Percentiles rank a stretch among this genome's conserved stretches.
Conservation (phyloP, 805 yeast species). For the Hermanozyma aechmeae region DNA sequence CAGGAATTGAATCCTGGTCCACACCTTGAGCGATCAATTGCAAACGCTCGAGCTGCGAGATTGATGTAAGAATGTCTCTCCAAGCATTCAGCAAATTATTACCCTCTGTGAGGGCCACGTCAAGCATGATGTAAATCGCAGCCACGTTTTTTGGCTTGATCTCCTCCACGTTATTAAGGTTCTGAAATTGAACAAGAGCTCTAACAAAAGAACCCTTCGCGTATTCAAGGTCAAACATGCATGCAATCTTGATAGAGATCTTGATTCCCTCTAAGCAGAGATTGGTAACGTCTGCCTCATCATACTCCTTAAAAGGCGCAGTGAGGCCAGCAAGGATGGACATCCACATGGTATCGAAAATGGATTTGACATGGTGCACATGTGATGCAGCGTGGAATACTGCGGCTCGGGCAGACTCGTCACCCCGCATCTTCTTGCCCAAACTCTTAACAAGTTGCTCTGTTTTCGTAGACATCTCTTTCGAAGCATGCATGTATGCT, state of each 20-base stretch:
- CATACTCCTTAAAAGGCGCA: conserved; percentile 85
- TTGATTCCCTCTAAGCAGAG: conserved; percentile 80
- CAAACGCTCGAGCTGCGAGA: conserved; percentile 86
- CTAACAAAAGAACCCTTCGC: conserved; percentile 86
- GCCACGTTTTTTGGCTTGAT: conserved; percentile 71
- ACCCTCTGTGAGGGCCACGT: conserved; percentile 76
- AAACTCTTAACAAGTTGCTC: conserved; percentile 70
- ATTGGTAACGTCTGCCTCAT: conserved; percentile 60
- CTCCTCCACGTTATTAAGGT: conserved; percentile 69
- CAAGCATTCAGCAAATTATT: conserved; percentile 62
- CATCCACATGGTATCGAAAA: conserved; percentile 96
- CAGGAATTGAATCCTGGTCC: conserved; percentile 78
- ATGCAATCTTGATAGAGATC: conserved; percentile 71
- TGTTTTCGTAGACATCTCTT: conserved; percentile 82
- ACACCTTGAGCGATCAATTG: conserved; percentile 84
- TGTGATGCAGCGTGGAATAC: conserved; percentile 77
- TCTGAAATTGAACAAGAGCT: conserved; percentile 81
- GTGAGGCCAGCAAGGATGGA: conserved; percentile 90
- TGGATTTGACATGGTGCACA: conserved; percentile 83
- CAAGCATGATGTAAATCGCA: conserved; percentile 67
- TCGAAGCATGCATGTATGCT: conserved; percentile 87
- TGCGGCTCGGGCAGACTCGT: conserved; percentile 26
- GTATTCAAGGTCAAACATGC: conserved; percentile 73
- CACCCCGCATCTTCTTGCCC: conserved; percentile 37
- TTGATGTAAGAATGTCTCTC: conserved; percentile 71